Evolutionary conservation across 1,284 basidiomycete species (phyloP), one percentile per base, ranked within the genome.

Genomic region (Ustilago loliicola): DNA sequence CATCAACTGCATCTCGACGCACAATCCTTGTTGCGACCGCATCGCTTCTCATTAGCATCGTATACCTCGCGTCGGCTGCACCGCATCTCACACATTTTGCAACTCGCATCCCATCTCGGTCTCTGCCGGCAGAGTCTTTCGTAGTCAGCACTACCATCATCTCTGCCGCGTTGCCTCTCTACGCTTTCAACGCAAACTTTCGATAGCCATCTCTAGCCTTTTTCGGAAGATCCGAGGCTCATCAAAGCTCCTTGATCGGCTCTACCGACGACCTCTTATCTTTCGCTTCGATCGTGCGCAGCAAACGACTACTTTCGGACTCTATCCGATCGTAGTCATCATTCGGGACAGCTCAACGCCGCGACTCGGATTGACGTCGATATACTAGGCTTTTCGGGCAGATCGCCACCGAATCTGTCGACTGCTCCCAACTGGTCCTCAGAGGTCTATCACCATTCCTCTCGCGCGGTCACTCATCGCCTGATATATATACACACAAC

Each of bases 111-210:
- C 19, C 11, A 11, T 19, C 8, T 29, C 27, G 17, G 40, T 59
- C 69, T 72, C 60, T 72, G 69, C 64, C 55, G 63, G 69, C 69
- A 66, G 64, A 63, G 60, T 30, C 36, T 17, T 34, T 53, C 17
- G 36, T 25, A 30, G 11, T 21, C 5, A 13, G 21, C 21, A 17
- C 30, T 38, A 32, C 42, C 47, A 21, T 40, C 40, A 6, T 38
- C 19, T 29, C 21, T 29, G 2, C n/a, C 27, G 29, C 21, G 19
- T 34, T 7, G 27, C 50, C 17, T 13, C 3, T 30, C 25, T n/a
- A n/a, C n/a, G n/a, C n/a, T n/a, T n/a, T n/a, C n/a, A n/a, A n/a
- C n/a, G n/a, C n/a, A 23, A 45, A 3, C 3, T 23, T 47, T 23
- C n/a, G 45, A 6, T 42, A 4, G 17, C 45, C 8, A 48, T 27